These are phyloP conservation scores for Bryopsis sp. DNA, from an alignment of 139 green algal genomes.

Conservation along the genomic window DNA sequence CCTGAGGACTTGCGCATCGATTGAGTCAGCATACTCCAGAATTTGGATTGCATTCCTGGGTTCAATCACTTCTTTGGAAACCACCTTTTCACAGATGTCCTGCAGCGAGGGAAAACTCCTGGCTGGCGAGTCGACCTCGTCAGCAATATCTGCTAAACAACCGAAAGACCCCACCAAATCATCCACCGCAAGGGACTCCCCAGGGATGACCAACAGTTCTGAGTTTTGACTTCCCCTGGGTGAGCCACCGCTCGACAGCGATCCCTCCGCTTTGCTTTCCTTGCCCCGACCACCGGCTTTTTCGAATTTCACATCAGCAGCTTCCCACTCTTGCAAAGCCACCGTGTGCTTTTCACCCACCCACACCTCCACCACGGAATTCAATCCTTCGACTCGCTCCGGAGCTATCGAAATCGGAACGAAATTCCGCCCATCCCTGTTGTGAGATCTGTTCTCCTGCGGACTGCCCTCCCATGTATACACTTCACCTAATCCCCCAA, in stretches of 20 bases:
- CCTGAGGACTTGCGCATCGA: neutral
- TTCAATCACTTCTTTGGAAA: neutral
- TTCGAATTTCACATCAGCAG: neutral
- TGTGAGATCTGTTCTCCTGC: no score
- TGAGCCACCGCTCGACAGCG: neutral
- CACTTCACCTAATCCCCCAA: slow-evolving; percentile 64
- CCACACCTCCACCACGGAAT: slow-evolving; percentile 28
- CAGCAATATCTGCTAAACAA: neutral
- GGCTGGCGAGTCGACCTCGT: neutral
- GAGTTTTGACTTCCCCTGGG: neutral
- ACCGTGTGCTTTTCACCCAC: slow-evolving; percentile 90
- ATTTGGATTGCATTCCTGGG: neutral
- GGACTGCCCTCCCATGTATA: slow-evolving; percentile 72
- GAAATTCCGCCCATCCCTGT: no score
- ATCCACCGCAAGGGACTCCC: neutral
- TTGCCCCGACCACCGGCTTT: no score
- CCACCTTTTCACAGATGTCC: neutral
- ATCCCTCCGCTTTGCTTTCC: neutral
- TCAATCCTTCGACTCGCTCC: slow-evolving; percentile 31
- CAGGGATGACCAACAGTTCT: neutral
- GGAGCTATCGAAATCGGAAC: slow-evolving; percentile 2
- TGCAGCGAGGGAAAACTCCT: no score
- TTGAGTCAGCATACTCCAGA: neutral
- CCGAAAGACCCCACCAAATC: neutral
- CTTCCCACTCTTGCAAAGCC: slow-evolving; percentile 56